Evolutionary conservation across 2,329 filamentous ascomycete species (phyloP).

Genomic region (Fusarium protoensiforme): DNA sequence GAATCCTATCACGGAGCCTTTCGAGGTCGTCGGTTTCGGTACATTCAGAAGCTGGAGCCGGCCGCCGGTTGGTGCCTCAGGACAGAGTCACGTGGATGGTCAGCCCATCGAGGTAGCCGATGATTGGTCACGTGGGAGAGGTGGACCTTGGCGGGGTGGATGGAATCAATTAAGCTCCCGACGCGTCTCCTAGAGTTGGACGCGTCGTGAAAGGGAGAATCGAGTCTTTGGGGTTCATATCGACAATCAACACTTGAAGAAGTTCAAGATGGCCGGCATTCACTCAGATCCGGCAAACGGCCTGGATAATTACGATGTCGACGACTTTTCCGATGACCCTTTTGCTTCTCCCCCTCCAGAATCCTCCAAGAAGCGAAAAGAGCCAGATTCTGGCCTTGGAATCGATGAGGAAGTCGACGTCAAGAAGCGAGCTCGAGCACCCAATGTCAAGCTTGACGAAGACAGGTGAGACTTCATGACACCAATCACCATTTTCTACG

Average conservation of each 20-base stretch:
- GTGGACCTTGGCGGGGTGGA: neutral
- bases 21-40: slow-evolving; percentile 39
- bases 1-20: slow-evolving; percentile 40
- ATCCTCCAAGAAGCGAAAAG: slow-evolving; percentile 60
- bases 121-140: slow-evolving; percentile 32
- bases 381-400: slow-evolving; percentile 69
- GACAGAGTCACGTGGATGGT: slow-evolving; percentile 45
- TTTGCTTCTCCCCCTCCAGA: slow-evolving; percentile 60
- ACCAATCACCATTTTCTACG: neutral
- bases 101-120: slow-evolving; percentile 18
- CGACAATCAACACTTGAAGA: neutral
- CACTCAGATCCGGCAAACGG: slow-evolving; percentile 52
- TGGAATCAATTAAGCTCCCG: slow-evolving; percentile 39
- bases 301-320: slow-evolving; percentile 81
- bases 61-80: slow-evolving; percentile 44
- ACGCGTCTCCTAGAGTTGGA: slow-evolving; percentile 35
- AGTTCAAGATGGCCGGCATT: slow-evolving; percentile 31
- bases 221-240: neutral
- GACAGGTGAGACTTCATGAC: slow-evolving; percentile 61
- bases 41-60: slow-evolving; percentile 39
- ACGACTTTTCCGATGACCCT: slow-evolving; percentile 60
- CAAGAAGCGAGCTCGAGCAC: slow-evolving; percentile 76
- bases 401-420: slow-evolving; percentile 90
- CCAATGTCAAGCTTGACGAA: slow-evolving; percentile 89
- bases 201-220: slow-evolving; percentile 20